Base-by-base conservation (phyloP, 176 grass and related monocot species). In the Eragrostis nindensis region DNA sequence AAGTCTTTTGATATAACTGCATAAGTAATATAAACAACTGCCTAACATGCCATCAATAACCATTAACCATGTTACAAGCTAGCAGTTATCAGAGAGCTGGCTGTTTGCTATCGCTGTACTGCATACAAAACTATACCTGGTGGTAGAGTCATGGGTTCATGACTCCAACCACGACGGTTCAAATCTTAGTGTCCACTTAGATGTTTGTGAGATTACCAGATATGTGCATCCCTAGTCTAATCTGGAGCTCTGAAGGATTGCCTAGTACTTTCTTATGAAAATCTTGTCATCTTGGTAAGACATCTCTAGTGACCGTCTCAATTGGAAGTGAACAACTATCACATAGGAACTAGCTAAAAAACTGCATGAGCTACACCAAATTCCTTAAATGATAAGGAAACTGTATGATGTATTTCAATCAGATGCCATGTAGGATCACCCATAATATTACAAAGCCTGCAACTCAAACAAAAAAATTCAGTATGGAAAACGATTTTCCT, bases 341-440 rank as follows among this genome's bases (percentile, higher is more conserved):
- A 30, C 25, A 50, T 14, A 14, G 0, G 0, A 46, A 71, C 29
- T 63, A 60, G 26, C 19, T 50, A 71, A 71, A n/a, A 80, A 63
- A 52, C 18, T 22, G 10, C 16, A 63, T 52, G 30, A 36, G 47
- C 11, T 26, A n/a, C 39, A 63, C 2, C 15, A 64, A 38, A 63
- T 41, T 53, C 9, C n/a, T 64, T 52, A 53, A 52, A 64, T 82
- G n/a, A 19, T 26, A 65, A 42, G 5, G 63, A 53, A 67, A 79
- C n/a, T n/a, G 30, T 12, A 41, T 40, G 0, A 53, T 17, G 16
- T 11, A 53, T 16, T 22, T 13, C 21, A 39, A 32, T 78, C 65
- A 29, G 26, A 77, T 63, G 18, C 30, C 47, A 53, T 50, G 0
- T 54, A 78, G 5, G 27, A 38, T 49, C 47, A 29, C 16, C 17